phyloP scores from a whole-genome alignment of 2,329 filamentous ascomycete genomes.

The Albophoma yamanashiensis region DNA sequence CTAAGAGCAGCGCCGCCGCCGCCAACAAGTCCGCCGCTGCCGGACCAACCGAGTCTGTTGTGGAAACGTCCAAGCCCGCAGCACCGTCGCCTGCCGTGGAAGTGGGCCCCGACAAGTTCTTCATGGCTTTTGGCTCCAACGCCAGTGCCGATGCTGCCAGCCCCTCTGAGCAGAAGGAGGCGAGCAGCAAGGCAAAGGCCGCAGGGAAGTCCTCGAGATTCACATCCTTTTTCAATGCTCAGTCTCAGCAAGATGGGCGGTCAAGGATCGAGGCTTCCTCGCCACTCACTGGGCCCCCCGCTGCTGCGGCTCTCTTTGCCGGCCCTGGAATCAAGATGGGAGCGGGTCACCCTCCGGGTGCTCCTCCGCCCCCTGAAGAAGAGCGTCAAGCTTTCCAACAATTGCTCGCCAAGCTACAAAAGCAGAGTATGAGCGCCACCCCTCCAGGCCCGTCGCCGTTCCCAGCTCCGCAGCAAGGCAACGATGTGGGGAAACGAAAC shows the following conservation, averaged over 20 bases:
- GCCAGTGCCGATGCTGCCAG: slow-evolving; percentile 37
- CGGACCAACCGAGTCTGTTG: slow-evolving; percentile 21
- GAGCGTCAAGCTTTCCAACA: slow-evolving; percentile 82
- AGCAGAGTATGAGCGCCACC: slow-evolving; percentile 36
- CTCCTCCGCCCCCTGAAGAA: slow-evolving; percentile 34
- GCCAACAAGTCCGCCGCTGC: slow-evolving; percentile 24
- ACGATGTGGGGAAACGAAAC: slow-evolving; percentile 22
- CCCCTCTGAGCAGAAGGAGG: slow-evolving; percentile 35
- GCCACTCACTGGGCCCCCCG: slow-evolving; percentile 23
- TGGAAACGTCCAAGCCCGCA: slow-evolving; percentile 40
- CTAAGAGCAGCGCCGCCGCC: slow-evolving; percentile 27
- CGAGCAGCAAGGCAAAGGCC: slow-evolving; percentile 41
- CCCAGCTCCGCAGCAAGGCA: slow-evolving; percentile 25
- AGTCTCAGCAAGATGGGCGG: slow-evolving; percentile 38
- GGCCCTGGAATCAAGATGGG: background rate
- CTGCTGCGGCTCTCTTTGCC: slow-evolving; percentile 1
- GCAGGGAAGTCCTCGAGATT: slow-evolving; percentile 68
- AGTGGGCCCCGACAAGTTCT: slow-evolving; percentile 66
- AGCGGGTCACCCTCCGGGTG: background rate
- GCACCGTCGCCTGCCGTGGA: slow-evolving; percentile 54
- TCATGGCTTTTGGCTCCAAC: slow-evolving; percentile 42
- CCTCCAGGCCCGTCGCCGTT: slow-evolving; percentile 33
- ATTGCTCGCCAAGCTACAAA: slow-evolving; percentile 71
- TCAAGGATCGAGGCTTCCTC: slow-evolving; percentile 38
- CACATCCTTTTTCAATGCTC: slow-evolving; percentile 58